These are phyloP conservation scores for Ogataea nitratoaversa DNA, from an alignment of 805 yeast species.

Conservation along the genomic window DNA sequence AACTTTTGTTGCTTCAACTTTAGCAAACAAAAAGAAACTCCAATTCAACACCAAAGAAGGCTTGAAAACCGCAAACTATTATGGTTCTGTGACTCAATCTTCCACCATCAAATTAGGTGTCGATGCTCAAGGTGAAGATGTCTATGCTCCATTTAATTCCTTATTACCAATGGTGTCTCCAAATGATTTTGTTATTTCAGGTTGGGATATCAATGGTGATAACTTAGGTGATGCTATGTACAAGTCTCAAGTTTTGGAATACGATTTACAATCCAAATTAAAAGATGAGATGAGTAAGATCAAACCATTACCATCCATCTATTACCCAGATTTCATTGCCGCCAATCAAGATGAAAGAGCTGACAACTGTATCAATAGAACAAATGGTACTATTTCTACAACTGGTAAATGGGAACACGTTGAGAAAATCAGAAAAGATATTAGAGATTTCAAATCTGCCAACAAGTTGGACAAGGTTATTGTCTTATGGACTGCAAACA, in stretches of 20 bases:
- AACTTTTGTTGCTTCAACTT: conserved; percentile 77
- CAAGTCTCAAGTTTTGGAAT: conserved; percentile 84
- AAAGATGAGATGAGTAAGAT: conserved; percentile 55
- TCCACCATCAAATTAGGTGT: conserved; percentile 88
- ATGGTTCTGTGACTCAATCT: conserved; percentile 91
- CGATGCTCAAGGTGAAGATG: conserved; percentile 76
- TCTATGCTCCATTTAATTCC: conserved; percentile 88
- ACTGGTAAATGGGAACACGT: conserved; percentile 85
- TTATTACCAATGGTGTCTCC: conserved; percentile 86
- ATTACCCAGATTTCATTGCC: conserved; percentile 96
- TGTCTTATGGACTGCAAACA: conserved; percentile 95
- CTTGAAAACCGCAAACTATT: conserved; percentile 66
- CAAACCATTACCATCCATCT: conserved; percentile 77
- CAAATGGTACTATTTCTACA: conserved; percentile 45
- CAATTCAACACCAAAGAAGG: conserved; percentile 82
- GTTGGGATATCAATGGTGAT: conserved; percentile 87
- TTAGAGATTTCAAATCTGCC: conserved; percentile 65
- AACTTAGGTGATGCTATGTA: conserved; percentile 74
- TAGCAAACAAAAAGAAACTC: conserved; percentile 79
- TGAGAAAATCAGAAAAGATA: conserved; percentile 79
- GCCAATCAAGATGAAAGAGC: conserved; percentile 92
- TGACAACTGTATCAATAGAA: conserved; percentile 70
- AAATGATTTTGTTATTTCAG: conserved; percentile 83
- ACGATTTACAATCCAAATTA: conserved; percentile 75
- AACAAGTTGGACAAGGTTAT: conserved; percentile 82